These are phyloP conservation scores for Sideroxylon spinosum DNA, from an alignment of 179 eudicot genomes.

Conservation along the genomic window DNA sequence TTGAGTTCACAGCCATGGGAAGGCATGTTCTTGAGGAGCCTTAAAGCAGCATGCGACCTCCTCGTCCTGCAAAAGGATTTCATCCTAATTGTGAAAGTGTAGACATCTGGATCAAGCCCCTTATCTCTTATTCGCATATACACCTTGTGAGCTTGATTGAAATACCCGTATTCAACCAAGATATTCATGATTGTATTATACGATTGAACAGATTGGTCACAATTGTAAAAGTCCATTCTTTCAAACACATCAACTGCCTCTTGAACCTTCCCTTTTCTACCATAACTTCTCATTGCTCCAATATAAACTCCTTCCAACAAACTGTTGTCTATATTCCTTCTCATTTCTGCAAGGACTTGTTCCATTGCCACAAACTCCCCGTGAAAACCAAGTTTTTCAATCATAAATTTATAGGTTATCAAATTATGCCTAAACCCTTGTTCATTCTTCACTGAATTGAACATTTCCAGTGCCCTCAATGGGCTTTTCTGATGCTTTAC, in stretches of 20 bases:
- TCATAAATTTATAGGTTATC: conserved; percentile 57
- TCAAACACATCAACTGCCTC: conserved; percentile 86
- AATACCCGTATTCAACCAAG: conserved; percentile 58
- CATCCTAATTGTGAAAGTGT: conserved; percentile 74
- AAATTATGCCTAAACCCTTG: conserved; percentile 70
- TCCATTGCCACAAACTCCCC: conserved; percentile 85
- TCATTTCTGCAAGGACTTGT: conserved; percentile 59
- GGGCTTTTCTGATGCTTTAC: conserved; percentile 75
- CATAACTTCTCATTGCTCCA: conserved; percentile 74
- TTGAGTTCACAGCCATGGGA: conserved; percentile 63
- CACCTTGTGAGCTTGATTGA: conserved; percentile 83
- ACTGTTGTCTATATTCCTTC: conserved; percentile 48
- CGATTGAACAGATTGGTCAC: conserved; percentile 60
- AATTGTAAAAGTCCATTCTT: conserved; percentile 87
- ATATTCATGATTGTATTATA: conserved; percentile 81
- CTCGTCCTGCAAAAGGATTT: conserved; percentile 78
- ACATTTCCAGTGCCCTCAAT: conserved; percentile 71
- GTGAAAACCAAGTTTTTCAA: conserved; percentile 70
- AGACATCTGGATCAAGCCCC: conserved; percentile 65
- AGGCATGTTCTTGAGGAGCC: conserved; percentile 74
- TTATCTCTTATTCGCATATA: conserved; percentile 78
- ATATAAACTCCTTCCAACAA: conserved; percentile 78
- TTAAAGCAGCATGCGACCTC: conserved; percentile 67
- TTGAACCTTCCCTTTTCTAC: conserved; percentile 68
- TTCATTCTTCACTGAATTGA: conserved; percentile 62